Percentiles rank a stretch among this genome's conserved stretches.
These are phyloP conservation scores for Euclidium syriacum DNA, from an alignment of 345 rosid genomes.

Conservation along the genomic window DNA sequence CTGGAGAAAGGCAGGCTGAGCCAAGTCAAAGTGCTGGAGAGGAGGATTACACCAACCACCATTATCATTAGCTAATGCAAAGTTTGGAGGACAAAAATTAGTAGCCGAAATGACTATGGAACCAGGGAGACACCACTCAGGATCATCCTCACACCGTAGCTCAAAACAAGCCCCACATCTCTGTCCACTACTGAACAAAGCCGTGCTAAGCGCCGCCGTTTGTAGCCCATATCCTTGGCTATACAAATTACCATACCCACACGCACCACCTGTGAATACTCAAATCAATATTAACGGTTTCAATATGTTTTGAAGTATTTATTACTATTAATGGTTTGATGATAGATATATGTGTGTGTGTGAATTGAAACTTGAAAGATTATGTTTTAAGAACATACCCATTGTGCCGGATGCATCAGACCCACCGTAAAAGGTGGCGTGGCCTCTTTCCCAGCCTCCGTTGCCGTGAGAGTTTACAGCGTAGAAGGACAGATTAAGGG, in stretches of 20 bases:
- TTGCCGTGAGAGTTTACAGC: slow-evolving; percentile 2
- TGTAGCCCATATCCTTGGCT: slow-evolving; percentile 42
- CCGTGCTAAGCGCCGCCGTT: slow-evolving; percentile 41
- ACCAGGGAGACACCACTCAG: slow-evolving; percentile 40
- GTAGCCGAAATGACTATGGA: slow-evolving; percentile 39
- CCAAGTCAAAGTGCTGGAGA: slow-evolving; percentile 54
- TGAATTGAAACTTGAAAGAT: not conserved
- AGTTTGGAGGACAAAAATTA: slow-evolving; percentile 58
- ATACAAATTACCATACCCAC: slow-evolving; percentile 44
- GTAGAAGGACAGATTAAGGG: slow-evolving; percentile 8
- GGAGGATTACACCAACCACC: slow-evolving; percentile 77
- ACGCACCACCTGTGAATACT: slow-evolving; percentile 38
- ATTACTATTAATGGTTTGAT: no score
- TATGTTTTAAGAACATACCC: slow-evolving; percentile 19
- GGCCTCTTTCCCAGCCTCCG: slow-evolving; percentile 28
- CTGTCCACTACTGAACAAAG: slow-evolving; percentile 40
- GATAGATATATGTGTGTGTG: not conserved
- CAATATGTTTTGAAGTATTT: no score
- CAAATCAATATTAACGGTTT: not conserved
- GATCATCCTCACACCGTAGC: slow-evolving; percentile 33
- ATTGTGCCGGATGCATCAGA: slow-evolving; percentile 32
- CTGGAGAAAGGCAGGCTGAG: slow-evolving; percentile 52
- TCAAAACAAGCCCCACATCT: slow-evolving; percentile 44
- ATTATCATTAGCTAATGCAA: slow-evolving; percentile 40
- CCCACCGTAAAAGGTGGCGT: slow-evolving; percentile 33